These are phyloP conservation scores for Backusella westeae DNA, from an alignment of 192 early-diverging fungal species.

Conservation along the genomic window DNA sequence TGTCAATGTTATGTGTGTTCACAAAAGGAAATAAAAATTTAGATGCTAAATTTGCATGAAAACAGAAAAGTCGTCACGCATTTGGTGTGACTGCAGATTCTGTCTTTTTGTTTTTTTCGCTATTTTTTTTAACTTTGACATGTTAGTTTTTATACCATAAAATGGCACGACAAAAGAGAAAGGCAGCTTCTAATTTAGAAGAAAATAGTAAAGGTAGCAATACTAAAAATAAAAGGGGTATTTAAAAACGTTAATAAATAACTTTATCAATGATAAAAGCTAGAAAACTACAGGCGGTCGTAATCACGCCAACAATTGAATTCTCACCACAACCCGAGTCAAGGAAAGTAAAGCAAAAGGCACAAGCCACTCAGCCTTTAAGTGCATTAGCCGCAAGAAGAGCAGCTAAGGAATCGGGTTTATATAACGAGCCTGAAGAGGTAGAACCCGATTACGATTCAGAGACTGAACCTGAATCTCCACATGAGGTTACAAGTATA, in stretches of 20 bases:
- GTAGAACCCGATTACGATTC: conserved; percentile 7
- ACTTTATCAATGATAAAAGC: not conserved
- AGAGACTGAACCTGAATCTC: conserved; percentile 20
- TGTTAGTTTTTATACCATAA: not conserved
- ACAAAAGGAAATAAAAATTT: not conserved
- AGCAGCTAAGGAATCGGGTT: conserved; percentile 13
- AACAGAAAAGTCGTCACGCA: not conserved
- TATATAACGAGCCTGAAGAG: not conserved
- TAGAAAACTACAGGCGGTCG: not conserved
- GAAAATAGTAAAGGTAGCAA: not conserved
- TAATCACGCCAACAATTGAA: not conserved
- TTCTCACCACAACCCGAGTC: not conserved
- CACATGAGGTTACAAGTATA: not conserved
- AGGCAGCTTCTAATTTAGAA: not conserved
- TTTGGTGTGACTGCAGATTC: not conserved
- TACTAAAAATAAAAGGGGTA: not conserved
- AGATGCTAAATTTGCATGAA: not conserved
- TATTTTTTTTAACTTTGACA: not conserved
- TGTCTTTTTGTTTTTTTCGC: not conserved
- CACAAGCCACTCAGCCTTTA: not conserved
- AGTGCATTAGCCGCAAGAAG: conserved; percentile 23
- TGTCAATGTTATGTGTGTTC: not conserved
- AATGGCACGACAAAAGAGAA: conserved; percentile 6
- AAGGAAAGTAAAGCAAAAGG: not conserved
- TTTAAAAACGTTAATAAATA: not conserved